These are phyloP conservation scores for Diplodia intermedia DNA, from an alignment of 2,329 filamentous ascomycete species.

Conservation along the genomic window DNA sequence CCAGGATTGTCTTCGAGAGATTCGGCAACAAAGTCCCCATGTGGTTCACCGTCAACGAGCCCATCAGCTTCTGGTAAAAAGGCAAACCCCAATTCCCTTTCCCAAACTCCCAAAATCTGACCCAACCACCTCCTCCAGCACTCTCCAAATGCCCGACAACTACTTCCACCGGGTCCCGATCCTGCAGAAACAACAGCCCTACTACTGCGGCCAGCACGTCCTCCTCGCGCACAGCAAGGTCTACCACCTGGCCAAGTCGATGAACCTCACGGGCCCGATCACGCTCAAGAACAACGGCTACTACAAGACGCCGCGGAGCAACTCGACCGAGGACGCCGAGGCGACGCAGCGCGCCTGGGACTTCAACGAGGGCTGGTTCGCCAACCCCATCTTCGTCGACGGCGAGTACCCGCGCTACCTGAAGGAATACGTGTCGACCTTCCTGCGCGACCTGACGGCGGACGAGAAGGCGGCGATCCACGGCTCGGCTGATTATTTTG, in stretches of 20 bases:
- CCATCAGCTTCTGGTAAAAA: slow-evolving; percentile 43
- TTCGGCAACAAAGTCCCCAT: slow-evolving; percentile 50
- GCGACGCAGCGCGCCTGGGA: slow-evolving; percentile 48
- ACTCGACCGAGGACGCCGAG: slow-evolving; percentile 44
- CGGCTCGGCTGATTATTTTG: slow-evolving; percentile 47
- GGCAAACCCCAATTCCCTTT: background rate
- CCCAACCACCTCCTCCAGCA: background rate
- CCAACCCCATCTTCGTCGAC: slow-evolving; percentile 52
- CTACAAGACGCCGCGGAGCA: slow-evolving; percentile 47
- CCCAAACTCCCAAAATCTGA: background rate
- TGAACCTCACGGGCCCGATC: slow-evolving; percentile 49
- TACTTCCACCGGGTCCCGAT: slow-evolving; percentile 49
- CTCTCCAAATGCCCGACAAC: slow-evolving; percentile 33
- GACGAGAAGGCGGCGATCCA: slow-evolving; percentile 44
- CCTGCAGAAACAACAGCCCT: slow-evolving; percentile 43
- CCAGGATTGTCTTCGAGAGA: slow-evolving; percentile 47
- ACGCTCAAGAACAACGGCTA: slow-evolving; percentile 49
- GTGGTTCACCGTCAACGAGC: slow-evolving; percentile 55
- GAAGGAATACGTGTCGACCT: slow-evolving; percentile 45
- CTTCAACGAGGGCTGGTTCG: slow-evolving; percentile 53
- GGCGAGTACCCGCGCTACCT: slow-evolving; percentile 54
- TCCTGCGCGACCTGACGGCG: slow-evolving; percentile 44
- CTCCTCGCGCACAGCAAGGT: slow-evolving; percentile 48
- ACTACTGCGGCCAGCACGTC: slow-evolving; percentile 47
- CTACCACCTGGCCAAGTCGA: slow-evolving; percentile 53